Evolutionary conservation across 2,329 filamentous ascomycete species (phyloP).

Genomic region (Monascus ruber): DNA sequence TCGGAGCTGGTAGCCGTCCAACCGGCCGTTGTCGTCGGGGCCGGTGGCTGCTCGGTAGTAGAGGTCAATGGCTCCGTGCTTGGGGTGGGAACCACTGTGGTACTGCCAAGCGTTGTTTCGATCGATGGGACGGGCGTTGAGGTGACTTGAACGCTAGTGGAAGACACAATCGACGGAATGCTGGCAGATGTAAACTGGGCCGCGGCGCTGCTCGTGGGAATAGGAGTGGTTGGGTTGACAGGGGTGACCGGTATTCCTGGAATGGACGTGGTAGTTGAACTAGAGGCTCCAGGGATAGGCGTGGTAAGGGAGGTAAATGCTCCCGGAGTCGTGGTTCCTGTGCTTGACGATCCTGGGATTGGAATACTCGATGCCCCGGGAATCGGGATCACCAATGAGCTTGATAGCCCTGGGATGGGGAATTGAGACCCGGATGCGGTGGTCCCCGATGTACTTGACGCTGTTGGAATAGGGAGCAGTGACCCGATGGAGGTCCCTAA

Average conservation of each 20-base stretch:
- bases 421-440: too few relatives aligned
- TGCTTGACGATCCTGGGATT: not conserved
- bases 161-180: not conserved
- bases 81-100: not conserved
- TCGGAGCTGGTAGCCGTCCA: conserved; percentile 2
- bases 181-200: not conserved
- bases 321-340: too few relatives aligned
- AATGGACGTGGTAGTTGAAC: not conserved
- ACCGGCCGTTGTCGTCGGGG: conserved; percentile 1
- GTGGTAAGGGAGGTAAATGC: too few relatives aligned
- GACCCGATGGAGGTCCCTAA: too few relatives aligned
- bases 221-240: not conserved
- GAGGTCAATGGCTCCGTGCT: not conserved
- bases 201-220: not conserved
- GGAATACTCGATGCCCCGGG: not conserved
- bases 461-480: not conserved
- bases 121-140: not conserved
- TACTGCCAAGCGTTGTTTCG: not conserved
- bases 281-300: not conserved
- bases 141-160: not conserved
- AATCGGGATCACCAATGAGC: not conserved
- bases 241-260: too few relatives aligned
- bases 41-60: not conserved
- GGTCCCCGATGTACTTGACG: not conserved
- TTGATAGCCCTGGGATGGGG: not conserved